These are phyloP conservation scores for Nepenthes gracilis DNA, from an alignment of 148 eudicot genomes.

Conservation along the genomic window DNA sequence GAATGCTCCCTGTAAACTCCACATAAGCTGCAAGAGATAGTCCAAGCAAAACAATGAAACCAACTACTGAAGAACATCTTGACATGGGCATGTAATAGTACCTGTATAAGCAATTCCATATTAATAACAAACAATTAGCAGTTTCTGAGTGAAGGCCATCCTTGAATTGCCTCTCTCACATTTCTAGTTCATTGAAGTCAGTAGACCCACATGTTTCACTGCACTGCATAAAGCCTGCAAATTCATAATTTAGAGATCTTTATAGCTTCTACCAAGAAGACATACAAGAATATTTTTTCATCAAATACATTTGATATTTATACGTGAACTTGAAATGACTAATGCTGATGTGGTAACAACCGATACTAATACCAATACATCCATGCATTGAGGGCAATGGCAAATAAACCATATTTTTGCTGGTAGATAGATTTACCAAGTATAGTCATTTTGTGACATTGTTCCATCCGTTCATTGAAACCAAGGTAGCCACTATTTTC, in stretches of 20 bases:
- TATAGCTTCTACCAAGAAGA: neutral
- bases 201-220: conserved; percentile 77
- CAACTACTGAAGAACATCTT: conserved; percentile 79
- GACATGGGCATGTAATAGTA: conserved; percentile 93
- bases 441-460: no score
- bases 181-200: conserved; percentile 63
- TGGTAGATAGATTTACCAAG: no score
- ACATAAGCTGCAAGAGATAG: conserved; percentile 88
- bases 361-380: no score
- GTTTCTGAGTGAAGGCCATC: conserved; percentile 19
- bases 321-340: no score
- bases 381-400: no score
- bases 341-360: no score
- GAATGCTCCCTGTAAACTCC: conserved; percentile 94
- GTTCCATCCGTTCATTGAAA: no score
- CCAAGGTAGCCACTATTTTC: no score
- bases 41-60: conserved; percentile 80
- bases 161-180: conserved; percentile 78
- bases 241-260: neutral
- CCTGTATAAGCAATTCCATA: conserved; percentile 31
- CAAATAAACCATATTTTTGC: no score
- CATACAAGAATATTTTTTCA: no score
- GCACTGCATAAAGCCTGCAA: conserved; percentile 81
- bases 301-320: no score
- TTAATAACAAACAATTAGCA: neutral